Base-by-base conservation (phyloP, 164 flowering plant species). In the Kingdonia uniflora region DNA sequence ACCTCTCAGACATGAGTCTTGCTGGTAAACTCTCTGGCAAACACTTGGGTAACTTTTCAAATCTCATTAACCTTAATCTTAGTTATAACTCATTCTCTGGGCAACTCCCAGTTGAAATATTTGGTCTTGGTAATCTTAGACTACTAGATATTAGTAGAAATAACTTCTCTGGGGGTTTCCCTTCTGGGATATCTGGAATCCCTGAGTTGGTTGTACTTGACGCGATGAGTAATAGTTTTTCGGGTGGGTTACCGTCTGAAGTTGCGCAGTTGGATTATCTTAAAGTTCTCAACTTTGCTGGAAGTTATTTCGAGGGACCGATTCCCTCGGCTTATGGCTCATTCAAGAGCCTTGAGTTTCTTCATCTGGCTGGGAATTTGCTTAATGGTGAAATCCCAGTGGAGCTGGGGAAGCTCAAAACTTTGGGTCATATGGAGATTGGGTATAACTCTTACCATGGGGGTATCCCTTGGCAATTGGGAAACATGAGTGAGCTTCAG, bases 151-250 rank as follows among this genome's bases (percentile, higher is more conserved):
- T 92, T 58, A 82, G 99, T 65, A 78, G 94, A 55, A 92, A 92
- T 80, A 80, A 80, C 41, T 85, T 92, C 52, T 80, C 76, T 3
- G 87, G 83, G 5, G 59, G 15, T 5, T 88, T 92, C 56, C 91
- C 97, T 0, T 23, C 22, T 14, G 85, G 84, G 24, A 50, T 80
- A 42, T 74, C 85, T 10, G 49, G 65, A 7, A 66, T 80, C 14
- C 20, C 45, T 20, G 59, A 69, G 23, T 66, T 92, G 12, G 69
- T 62, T 19, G 69, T 81, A 37, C 77, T 88, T 52, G 89, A 88
- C 65, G 95, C 86, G 22, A 82, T 88, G 64, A 86, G 95, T 69
- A 92, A 88, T 76, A 88, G 95, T 76, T 92, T 86, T 65, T 71
- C 84, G 6, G 99, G 97, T 11, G 56, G 76, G 17, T 51, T 88